Percentiles rank a stretch among this genome's conserved stretches.
Conservation (phyloP, 1,139 yeast genomes). For the Williopsis jadinii region DNA sequence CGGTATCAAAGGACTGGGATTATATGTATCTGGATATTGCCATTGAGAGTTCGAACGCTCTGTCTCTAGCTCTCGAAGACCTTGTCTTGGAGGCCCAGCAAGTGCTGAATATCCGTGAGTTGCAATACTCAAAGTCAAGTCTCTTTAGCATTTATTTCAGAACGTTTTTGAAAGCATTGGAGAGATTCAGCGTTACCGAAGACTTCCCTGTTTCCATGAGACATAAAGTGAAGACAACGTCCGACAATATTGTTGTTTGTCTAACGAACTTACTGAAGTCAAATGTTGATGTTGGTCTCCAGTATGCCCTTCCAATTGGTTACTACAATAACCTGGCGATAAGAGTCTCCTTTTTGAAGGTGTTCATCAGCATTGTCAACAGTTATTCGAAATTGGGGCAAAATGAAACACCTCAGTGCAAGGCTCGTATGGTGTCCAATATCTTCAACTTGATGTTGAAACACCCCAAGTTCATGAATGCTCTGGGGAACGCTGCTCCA, state of each 20-base stretch:
- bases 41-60: slow-evolving; percentile 54
- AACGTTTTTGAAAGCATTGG: slow-evolving; percentile 62
- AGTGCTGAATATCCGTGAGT: slow-evolving; percentile 49
- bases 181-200: slow-evolving; percentile 40
- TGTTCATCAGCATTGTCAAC: slow-evolving; percentile 61
- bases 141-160: slow-evolving; percentile 70
- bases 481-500: slow-evolving; percentile 42
- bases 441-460: slow-evolving; percentile 18
- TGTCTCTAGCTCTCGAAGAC: slow-evolving; percentile 47
- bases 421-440: slow-evolving; percentile 4
- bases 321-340: slow-evolving; percentile 62
- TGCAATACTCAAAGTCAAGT: slow-evolving; percentile 51
- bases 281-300: slow-evolving; percentile 73
- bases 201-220: slow-evolving; percentile 29
- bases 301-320: slow-evolving; percentile 72
- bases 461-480: slow-evolving; percentile 28
- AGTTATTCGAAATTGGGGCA: slow-evolving; percentile 28
- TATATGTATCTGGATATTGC: slow-evolving; percentile 59
- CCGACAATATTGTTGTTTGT: slow-evolving; percentile 61
- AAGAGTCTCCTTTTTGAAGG: slow-evolving; percentile 67
- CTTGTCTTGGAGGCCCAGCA: slow-evolving; percentile 58
- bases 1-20: slow-evolving; percentile 35
- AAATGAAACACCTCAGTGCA: slow-evolving; percentile 6
- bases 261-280: slow-evolving; percentile 64
- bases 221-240: slow-evolving; percentile 50